These are phyloP conservation scores for Xylaria sp. DNA, from an alignment of 2,329 filamentous ascomycete genomes.

Conservation along the genomic window DNA sequence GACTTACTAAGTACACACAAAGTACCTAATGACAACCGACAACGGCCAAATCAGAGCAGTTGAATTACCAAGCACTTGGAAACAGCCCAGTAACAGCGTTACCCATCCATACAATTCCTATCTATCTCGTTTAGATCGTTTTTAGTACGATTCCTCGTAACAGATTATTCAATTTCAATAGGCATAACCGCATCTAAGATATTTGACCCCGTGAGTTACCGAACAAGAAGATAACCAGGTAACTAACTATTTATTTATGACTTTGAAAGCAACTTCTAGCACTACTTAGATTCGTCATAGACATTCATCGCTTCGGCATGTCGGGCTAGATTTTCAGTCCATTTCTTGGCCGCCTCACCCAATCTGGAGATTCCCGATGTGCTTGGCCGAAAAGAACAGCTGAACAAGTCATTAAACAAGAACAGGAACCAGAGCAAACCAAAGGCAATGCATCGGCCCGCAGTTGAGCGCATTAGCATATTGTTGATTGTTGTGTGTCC, in stretches of 20 bases:
- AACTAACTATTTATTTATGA: background rate
- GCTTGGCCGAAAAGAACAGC: slow-evolving; percentile 7
- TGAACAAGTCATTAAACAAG: background rate
- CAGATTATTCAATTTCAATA: background rate
- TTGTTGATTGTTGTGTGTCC: slow-evolving; percentile 1
- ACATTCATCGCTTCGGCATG: background rate
- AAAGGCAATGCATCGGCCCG: background rate
- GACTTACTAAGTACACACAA: background rate
- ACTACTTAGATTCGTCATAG: background rate
- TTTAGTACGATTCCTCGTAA: background rate
- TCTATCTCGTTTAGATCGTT: background rate
- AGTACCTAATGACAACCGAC: background rate
- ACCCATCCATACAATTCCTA: background rate
- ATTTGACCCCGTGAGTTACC: background rate
- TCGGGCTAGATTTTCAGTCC: background rate
- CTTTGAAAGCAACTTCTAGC: background rate
- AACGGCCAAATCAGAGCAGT: slow-evolving; percentile 24
- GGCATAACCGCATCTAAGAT: background rate
- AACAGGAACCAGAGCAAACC: background rate
- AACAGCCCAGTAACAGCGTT: background rate
- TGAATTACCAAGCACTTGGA: slow-evolving; percentile 33
- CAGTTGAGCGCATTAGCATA: background rate
- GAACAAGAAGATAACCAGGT: background rate
- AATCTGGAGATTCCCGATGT: background rate
- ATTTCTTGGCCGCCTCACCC: slow-evolving; percentile 5